Evolutionary conservation across 805 yeast species (phyloP).

Genomic region (Cyberlindnera meyerae): DNA sequence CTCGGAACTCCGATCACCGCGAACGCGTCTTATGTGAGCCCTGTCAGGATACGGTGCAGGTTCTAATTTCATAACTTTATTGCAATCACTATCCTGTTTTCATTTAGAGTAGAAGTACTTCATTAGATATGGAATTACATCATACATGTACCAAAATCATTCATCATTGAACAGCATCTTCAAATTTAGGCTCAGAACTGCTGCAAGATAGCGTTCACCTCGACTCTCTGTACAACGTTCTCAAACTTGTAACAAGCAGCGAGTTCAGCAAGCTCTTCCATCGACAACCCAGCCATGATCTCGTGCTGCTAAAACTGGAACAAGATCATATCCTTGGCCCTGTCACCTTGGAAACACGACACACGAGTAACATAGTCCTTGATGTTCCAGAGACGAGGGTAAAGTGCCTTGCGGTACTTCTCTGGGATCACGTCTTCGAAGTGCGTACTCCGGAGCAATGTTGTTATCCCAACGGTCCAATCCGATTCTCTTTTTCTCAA

Average conservation of each 20-base stretch:
- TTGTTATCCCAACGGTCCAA: conserved; percentile 49
- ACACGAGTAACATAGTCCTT: conserved; percentile 34
- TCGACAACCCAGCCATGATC: conserved; percentile 35
- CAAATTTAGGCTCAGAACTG: too few species aligned
- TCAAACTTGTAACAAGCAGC: conserved; percentile 49
- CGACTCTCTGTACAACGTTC: conserved; percentile 38
- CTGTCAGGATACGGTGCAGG: too few species aligned
- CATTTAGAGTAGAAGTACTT: too few species aligned
- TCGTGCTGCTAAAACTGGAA: conserved; percentile 40
- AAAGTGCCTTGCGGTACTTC: conserved; percentile 34
- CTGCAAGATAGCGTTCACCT: conserved; percentile 30
- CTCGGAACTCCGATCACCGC: too few species aligned
- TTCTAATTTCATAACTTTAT: too few species aligned
- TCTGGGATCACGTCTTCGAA: conserved; percentile 37
- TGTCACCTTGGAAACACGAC: too few species aligned
- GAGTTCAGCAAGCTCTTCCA: conserved; percentile 45
- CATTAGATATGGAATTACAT: too few species aligned
- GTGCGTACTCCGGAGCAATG: conserved; percentile 37
- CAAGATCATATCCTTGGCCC: conserved; percentile 40
- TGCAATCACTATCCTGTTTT: too few species aligned
- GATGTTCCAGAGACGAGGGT: conserved; percentile 38
- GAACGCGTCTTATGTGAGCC: too few species aligned
- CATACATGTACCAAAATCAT: too few species aligned
- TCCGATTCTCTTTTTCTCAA: conserved; percentile 41
- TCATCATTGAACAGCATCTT: too few species aligned